These are phyloP conservation scores for Candida succiphila DNA, from an alignment of 805 yeast species.

Conservation along the genomic window DNA sequence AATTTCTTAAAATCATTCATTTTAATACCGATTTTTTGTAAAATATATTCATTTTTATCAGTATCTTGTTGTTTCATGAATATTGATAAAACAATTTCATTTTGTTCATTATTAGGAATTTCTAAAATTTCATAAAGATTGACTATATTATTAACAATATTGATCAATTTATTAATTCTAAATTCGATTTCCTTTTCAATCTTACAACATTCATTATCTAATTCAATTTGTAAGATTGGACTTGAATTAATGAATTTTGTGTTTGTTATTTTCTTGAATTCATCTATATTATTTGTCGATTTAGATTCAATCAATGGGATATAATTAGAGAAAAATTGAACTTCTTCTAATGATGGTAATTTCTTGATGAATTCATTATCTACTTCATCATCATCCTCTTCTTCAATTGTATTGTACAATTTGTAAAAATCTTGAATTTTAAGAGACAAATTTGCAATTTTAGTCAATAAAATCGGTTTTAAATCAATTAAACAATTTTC, in stretches of 20 bases:
- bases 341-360: conserved; percentile 17
- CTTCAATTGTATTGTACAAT: conserved; percentile 11
- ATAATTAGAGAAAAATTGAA: conserved; percentile 2
- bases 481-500: conserved; percentile 13
- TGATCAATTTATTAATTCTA: conserved; percentile 12
- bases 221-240: conserved; percentile 13
- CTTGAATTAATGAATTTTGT: conserved; percentile 18
- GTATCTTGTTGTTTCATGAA: conserved; percentile 7
- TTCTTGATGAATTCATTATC: conserved; percentile 7
- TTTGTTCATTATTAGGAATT: not conserved
- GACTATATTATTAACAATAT: conserved; percentile 4
- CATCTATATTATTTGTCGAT: conserved; percentile 9
- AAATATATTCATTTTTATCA: conserved; percentile 8
- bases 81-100: conserved; percentile 1
- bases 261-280: conserved; percentile 15
- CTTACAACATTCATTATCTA: conserved; percentile 19
- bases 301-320: conserved; percentile 5
- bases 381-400: conserved; percentile 4
- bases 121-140: conserved; percentile 1
- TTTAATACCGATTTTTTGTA: conserved; percentile 15
- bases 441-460: conserved; percentile 11
- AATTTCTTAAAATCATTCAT: conserved; percentile 7
- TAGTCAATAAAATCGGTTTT: conserved; percentile 16
- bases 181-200: conserved; percentile 14
- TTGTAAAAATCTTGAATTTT: conserved; percentile 15